Conservation (phyloP, 2,329 filamentous ascomycete species). For the Fusarium sp. region DNA sequence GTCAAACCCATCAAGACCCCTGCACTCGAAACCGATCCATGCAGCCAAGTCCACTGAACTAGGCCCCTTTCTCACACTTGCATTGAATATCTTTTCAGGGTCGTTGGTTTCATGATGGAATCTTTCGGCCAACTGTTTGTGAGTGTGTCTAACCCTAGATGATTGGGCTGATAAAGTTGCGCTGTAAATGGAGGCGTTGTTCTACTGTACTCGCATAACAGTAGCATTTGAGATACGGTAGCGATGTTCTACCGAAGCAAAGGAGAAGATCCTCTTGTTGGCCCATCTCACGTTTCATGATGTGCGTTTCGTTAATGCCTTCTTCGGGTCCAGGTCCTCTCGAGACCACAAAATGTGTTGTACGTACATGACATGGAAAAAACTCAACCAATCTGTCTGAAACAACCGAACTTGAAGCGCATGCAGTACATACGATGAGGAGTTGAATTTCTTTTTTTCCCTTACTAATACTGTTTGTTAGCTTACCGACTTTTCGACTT, state of each 20-base stretch:
- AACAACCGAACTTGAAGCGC: conserved; percentile 39
- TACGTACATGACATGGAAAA: background rate
- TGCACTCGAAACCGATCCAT: conserved; percentile 35
- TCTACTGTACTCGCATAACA: background rate
- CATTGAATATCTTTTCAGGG: conserved; percentile 35
- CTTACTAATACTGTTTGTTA: background rate
- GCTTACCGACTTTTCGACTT: conserved; percentile 28
- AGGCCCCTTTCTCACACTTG: conserved; percentile 35
- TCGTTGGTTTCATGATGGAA: conserved; percentile 42
- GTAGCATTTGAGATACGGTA: background rate
- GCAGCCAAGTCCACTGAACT: conserved; percentile 25
- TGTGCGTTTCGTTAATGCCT: conserved; percentile 43
- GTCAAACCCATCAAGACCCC: conserved; percentile 29
- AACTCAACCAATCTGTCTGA: conserved; percentile 39
- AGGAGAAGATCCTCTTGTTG: conserved; percentile 24
- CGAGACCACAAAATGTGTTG: background rate
- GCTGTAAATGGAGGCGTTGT: background rate
- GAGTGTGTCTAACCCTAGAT: background rate
- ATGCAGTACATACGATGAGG: conserved; percentile 2
- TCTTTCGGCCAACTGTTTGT: conserved; percentile 1
- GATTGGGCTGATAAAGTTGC: background rate
- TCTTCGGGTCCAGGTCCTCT: conserved; percentile 3
- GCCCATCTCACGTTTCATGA: conserved; percentile 37
- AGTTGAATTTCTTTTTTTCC: background rate
- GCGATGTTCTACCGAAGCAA: conserved; percentile 7